Evolutionary conservation across 1,139 yeast species (phyloP).

Genomic region (Geotrichum klebahnii): DNA sequence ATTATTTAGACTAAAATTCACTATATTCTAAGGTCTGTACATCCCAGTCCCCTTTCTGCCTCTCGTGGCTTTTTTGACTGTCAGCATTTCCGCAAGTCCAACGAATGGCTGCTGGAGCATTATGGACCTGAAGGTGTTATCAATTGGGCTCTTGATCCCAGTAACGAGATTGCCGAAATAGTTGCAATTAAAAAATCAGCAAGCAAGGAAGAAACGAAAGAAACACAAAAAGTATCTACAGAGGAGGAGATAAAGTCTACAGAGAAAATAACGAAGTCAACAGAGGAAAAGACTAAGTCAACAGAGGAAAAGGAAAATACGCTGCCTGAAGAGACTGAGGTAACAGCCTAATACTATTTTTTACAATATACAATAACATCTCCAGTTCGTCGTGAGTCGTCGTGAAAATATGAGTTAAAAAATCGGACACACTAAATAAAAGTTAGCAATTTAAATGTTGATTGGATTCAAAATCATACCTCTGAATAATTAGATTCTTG

Average conservation of each 20-base stretch:
- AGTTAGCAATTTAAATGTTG: constrained; percentile 18
- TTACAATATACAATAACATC: constrained; percentile 61
- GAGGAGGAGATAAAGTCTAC: not conserved
- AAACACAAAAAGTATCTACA: not conserved
- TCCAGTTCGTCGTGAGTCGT: constrained; percentile 80
- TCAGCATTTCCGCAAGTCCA: constrained; percentile 65
- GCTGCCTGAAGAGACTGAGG: constrained; percentile 1
- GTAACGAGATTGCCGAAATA: constrained; percentile 59
- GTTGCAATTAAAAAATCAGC: constrained; percentile 17
- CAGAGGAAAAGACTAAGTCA: too few relatives aligned
- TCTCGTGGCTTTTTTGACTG: constrained; percentile 75
- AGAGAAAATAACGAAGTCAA: not conserved
- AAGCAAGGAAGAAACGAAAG: constrained; percentile 10
- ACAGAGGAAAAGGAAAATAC: constrained; percentile 9
- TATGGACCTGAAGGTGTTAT: constrained; percentile 49
- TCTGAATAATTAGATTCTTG: constrained; percentile 46
- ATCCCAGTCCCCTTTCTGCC: constrained; percentile 94
- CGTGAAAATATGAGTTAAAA: constrained; percentile 79
- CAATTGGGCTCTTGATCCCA: constrained; percentile 60
- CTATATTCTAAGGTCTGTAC: constrained; percentile 65
- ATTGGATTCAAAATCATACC: constrained; percentile 26
- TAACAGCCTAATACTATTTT: constrained; percentile 15
- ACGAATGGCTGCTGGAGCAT: constrained; percentile 60
- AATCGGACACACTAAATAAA: constrained; percentile 43
- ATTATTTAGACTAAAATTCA: constrained; percentile 34